Evolutionary conservation across 495 filamentous ascomycete genomes (phyloP), one percentile per base, ranked within the genome.

Genomic region (Penicillium subrubescens): DNA sequence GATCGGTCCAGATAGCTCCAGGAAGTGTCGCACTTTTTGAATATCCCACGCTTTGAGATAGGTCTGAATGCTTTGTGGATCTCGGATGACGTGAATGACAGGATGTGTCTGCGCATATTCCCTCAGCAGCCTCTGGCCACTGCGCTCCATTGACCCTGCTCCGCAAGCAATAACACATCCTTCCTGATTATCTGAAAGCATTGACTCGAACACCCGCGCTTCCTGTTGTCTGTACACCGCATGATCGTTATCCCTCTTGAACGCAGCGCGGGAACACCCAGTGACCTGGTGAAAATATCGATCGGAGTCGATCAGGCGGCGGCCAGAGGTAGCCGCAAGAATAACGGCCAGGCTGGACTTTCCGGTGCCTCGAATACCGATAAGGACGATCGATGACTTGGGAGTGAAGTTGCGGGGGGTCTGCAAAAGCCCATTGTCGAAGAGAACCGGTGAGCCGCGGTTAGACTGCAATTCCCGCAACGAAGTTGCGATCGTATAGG

Each of bases 341-440:
- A 94, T 90, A 65, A 93, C 87, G 2, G 88, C 90, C 12, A 94
- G 80, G 19, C 88, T 92, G 6, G 89, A 87, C 71, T 93, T 93
- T 15, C 90, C 90, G 6, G 89, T 88, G 4, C 91, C 90, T 19
- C 89, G 88, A 59, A 90, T 86, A 23, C 91, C 91, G 27, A 93
- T 84, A 21, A 94, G 80, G 1, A 92, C 89, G 57, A 94, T 85
- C 2, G 90, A 92, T 3, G 89, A 87, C 65, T 88, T 81, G 0
- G 80, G 73, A 33, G 83, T 77, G 69, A 92, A 92, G 10, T 68
- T 71, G 25, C 77, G 72, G 8, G 67, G 67, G 0, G 71, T 66
- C 39, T 75, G 72, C 11, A 73, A 67, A 11, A 71, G 64, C 1
- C 68, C 62, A 35, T 60, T 63, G 25, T 79, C 76, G 29, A 75